Percentiles rank a stretch among this genome's conserved stretches.
Evolutionary conservation across 805 yeast genomes (phyloP).

Genomic region (Schwanniomyces yamadae): DNA sequence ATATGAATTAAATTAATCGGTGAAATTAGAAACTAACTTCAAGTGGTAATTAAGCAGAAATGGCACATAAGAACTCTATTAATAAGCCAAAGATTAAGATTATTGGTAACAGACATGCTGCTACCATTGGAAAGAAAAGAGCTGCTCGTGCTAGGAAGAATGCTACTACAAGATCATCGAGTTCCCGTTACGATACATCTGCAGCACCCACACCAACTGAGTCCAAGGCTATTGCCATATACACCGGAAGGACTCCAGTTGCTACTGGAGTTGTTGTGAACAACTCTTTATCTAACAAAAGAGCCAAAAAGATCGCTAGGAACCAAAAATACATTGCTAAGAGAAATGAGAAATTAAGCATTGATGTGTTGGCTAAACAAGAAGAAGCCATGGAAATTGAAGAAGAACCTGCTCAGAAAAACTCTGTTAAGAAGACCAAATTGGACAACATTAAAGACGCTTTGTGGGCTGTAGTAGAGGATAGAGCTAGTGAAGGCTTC

Average conservation of each 20-base stretch:
- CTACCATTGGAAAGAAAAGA: conserved; percentile 53
- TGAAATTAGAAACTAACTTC: neutral
- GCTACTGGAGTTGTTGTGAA: conserved; percentile 47
- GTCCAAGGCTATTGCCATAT: conserved; percentile 44
- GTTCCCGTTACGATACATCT: conserved; percentile 35
- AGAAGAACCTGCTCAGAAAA: conserved; percentile 19
- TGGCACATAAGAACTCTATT: conserved; percentile 82
- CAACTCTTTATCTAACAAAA: conserved; percentile 69
- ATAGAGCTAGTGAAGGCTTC: conserved; percentile 47
- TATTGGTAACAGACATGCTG: conserved; percentile 49
- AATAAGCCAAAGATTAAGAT: conserved; percentile 73
- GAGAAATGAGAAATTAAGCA: conserved; percentile 47
- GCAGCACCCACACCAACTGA: conserved; percentile 43
- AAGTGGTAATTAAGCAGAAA: conserved; percentile 18
- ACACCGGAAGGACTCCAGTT: conserved; percentile 33
- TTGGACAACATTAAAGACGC: conserved; percentile 59
- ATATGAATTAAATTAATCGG: neutral
- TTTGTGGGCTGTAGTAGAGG: conserved; percentile 71
- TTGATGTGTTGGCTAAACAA: conserved; percentile 48
- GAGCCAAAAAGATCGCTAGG: conserved; percentile 75
- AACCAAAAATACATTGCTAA: conserved; percentile 68
- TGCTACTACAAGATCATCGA: conserved; percentile 48
- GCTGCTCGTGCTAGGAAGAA: conserved; percentile 44
- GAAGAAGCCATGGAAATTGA: conserved; percentile 55
- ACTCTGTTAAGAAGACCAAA: conserved; percentile 24